Conservation (phyloP, 306 rosid species). For the Mimosa bimucronata region DNA sequence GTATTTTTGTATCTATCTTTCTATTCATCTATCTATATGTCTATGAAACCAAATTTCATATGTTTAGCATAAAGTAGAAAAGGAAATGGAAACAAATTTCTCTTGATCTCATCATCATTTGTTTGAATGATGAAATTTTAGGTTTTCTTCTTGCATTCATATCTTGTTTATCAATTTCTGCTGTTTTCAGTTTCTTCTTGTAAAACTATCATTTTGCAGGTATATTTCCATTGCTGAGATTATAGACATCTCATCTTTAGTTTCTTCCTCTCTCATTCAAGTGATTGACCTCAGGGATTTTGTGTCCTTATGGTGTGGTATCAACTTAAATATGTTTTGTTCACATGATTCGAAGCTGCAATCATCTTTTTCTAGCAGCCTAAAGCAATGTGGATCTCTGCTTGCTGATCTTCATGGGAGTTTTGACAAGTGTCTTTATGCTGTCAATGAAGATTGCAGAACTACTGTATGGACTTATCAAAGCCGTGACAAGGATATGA, state of each 20-base stretch:
- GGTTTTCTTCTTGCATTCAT: constrained; percentile 43
- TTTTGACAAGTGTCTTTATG: background rate
- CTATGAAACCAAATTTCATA: constrained; percentile 8
- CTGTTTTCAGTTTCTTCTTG: too few species aligned
- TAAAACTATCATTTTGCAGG: background rate
- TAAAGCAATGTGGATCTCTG: background rate
- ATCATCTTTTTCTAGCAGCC: background rate
- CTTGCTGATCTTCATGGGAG: background rate
- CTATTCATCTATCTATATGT: background rate
- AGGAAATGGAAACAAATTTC: background rate
- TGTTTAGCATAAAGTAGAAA: background rate
- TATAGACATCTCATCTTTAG: background rate
- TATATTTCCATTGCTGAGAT: background rate
- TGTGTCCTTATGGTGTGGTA: background rate
- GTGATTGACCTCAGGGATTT: background rate
- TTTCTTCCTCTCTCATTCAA: background rate
- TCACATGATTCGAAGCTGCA: background rate
- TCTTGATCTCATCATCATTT: background rate
- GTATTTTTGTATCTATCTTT: too few species aligned
- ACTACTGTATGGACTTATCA: background rate
- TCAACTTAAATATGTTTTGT: background rate
- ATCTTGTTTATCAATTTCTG: constrained; percentile 53
- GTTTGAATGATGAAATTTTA: background rate
- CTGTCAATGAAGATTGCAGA: background rate
- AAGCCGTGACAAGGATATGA: background rate